A percentile compares a stretch with the other conserved stretches of the same genome.
phyloP scores from a whole-genome alignment of 345 rosid genomes.

The Moricandia moricandioides region DNA sequence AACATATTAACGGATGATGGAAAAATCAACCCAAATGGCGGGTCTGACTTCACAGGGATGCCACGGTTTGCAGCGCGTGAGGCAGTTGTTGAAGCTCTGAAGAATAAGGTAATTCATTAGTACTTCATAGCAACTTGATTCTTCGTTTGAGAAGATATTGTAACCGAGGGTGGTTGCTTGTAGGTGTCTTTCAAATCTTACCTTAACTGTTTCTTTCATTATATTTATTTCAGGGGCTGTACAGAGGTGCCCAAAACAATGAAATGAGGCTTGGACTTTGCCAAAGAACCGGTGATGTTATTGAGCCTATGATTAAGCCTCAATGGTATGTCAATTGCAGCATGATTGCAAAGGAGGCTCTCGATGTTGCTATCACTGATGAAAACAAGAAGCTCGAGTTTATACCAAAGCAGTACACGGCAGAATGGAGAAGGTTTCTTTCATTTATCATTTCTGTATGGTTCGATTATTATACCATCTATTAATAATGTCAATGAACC shows the following conservation, averaged over 20 bases:
- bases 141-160: slow-evolving; percentile 3
- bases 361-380: slow-evolving; percentile 61
- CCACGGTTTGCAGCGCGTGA: slow-evolving; percentile 89
- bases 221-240: slow-evolving; percentile 52
- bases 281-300: slow-evolving; percentile 77
- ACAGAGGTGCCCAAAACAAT: slow-evolving; percentile 75
- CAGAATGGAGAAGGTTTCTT: slow-evolving; percentile 88
- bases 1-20: slow-evolving; percentile 94
- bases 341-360: slow-evolving; percentile 73
- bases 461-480: slow-evolving; percentile 5
- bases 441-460: slow-evolving; percentile 18
- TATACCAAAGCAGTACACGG: slow-evolving; percentile 83
- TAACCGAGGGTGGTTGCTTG: slow-evolving; percentile 10
- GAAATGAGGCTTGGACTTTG: slow-evolving; percentile 92
- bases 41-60: slow-evolving; percentile 75
- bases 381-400: slow-evolving; percentile 70
- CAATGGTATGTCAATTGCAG: slow-evolving; percentile 87
- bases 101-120: slow-evolving; percentile 50
- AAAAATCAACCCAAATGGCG: slow-evolving; percentile 77
- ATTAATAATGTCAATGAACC: slow-evolving; percentile 26
- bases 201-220: slow-evolving; percentile 1
- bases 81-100: slow-evolving; percentile 69
- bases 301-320: slow-evolving; percentile 92
- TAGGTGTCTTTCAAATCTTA: slow-evolving; percentile 8
- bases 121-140: background rate